A percentile compares a stretch with the other conserved stretches of the same genome.
phyloP scores from a whole-genome alignment of 139 green algal genomes.

The Picochlorum sp. region DNA sequence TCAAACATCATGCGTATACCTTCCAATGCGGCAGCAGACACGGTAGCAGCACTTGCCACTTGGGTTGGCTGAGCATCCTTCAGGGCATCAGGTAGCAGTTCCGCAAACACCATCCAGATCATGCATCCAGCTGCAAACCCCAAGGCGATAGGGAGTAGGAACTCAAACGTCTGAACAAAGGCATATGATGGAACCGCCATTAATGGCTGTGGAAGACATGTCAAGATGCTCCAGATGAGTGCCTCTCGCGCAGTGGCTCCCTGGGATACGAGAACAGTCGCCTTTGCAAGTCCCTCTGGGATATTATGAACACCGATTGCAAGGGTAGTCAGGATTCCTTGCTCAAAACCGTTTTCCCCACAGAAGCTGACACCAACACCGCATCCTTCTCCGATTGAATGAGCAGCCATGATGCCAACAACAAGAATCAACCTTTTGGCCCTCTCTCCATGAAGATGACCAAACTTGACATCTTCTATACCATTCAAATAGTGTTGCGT shows the following conservation, averaged over 20 bases:
- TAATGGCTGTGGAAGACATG: conserved; percentile 74
- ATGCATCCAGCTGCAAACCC: conserved; percentile 98
- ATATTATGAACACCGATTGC: conserved; percentile 98
- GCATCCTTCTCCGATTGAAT: conserved; percentile 89
- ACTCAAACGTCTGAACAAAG: conserved; percentile 86
- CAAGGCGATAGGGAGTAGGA: conserved; percentile 78
- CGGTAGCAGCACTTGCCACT: conserved; percentile 78
- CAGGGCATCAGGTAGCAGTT: conserved; percentile 90
- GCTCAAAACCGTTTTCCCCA: conserved; percentile 64
- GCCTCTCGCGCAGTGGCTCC: conserved; percentile 56
- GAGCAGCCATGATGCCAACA: conserved; percentile 91
- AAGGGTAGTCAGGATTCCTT: conserved; percentile 84
- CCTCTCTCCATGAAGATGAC: conserved; percentile 57
- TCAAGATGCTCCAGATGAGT: conserved; percentile 73
- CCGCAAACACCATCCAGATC: conserved; percentile 95
- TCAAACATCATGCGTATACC: conserved; percentile 65
- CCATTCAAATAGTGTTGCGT: conserved; percentile 42
- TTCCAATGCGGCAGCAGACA: conserved; percentile 79
- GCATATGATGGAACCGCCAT: conserved; percentile 86
- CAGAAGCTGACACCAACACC: conserved; percentile 87
- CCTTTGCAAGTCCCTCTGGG: conserved; percentile 89
- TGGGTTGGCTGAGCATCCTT: conserved; percentile 25
- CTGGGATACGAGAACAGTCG: conserved; percentile 78
- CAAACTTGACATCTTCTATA: conserved; percentile 57
- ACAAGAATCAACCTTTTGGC: conserved; percentile 79